Evolutionary conservation across 768 basidiomycete species (phyloP).

Genomic region (Amanita molliuscula): DNA sequence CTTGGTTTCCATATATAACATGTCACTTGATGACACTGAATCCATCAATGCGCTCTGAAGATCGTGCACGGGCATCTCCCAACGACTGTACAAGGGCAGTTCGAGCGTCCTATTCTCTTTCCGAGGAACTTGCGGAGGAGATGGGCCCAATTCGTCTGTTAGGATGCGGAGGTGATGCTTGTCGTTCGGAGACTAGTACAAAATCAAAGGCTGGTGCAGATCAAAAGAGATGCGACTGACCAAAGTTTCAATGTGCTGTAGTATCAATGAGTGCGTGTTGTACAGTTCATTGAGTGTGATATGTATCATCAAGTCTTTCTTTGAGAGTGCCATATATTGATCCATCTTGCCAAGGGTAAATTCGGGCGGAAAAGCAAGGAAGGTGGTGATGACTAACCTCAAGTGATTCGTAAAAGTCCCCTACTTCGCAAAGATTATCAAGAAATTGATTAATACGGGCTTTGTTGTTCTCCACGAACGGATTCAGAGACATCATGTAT

Average conservation of each 20-base stretch:
- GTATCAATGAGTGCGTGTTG: slow-evolving; percentile 92
- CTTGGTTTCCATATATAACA: slow-evolving; percentile 99
- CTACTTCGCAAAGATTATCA: slow-evolving; percentile 95
- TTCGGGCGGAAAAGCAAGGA: background rate
- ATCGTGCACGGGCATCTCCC: slow-evolving; percentile 99
- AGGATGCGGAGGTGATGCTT: slow-evolving; percentile 95
- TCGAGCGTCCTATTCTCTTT: slow-evolving; percentile 97
- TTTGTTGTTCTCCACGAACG: slow-evolving; percentile 98
- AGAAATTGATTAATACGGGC: slow-evolving; percentile 95
- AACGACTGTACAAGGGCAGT: slow-evolving; percentile 87
- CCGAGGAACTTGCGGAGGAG: slow-evolving; percentile 91
- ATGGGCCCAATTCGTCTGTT: slow-evolving; percentile 90
- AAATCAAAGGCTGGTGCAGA: background rate
- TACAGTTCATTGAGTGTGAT: slow-evolving; percentile 99
- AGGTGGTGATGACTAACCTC: slow-evolving; percentile 48
- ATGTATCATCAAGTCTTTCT: slow-evolving; percentile 97
- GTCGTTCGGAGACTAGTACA: slow-evolving; percentile 82
- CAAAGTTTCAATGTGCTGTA: slow-evolving; percentile 90
- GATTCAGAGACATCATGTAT: slow-evolving; percentile 98
- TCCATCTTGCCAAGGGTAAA: slow-evolving; percentile 65
- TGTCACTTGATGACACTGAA: slow-evolving; percentile 93
- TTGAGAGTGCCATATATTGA: slow-evolving; percentile 99
- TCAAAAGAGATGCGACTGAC: slow-evolving; percentile 34
- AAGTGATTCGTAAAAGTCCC: slow-evolving; percentile 97
- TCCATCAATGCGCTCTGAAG: slow-evolving; percentile 95